These are phyloP conservation scores for Hysterium pulicare DNA, from an alignment of 2,329 filamentous ascomycete species.

Conservation along the genomic window DNA sequence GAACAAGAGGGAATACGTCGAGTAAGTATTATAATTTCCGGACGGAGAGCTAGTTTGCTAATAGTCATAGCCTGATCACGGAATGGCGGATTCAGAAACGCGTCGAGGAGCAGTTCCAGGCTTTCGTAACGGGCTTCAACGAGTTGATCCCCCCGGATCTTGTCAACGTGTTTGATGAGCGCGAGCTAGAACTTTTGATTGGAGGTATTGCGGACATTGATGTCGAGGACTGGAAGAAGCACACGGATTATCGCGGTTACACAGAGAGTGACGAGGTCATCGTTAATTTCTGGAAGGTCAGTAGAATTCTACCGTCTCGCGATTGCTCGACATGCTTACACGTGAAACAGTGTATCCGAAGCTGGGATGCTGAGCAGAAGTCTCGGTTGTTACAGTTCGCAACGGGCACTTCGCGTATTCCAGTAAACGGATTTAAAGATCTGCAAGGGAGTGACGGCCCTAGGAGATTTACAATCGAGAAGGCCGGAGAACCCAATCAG, in stretches of 20 bases:
- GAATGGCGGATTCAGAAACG: conserved; percentile 99
- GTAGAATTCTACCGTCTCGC: conserved; percentile 7
- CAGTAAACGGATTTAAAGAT: conserved; percentile 99
- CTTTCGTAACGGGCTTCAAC: conserved; percentile 95
- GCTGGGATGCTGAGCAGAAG: conserved; percentile 98
- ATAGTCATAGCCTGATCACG: conserved; percentile 68
- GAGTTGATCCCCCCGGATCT: conserved; percentile 95
- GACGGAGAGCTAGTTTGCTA: conserved; percentile 10
- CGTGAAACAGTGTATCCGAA: conserved; percentile 66
- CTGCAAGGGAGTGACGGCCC: conserved; percentile 95
- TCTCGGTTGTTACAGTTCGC: conserved; percentile 94
- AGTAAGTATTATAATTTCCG: conserved; percentile 51
- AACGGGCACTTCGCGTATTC: conserved; percentile 94
- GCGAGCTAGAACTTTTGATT: conserved; percentile 92
- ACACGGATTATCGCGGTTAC: conserved; percentile 98
- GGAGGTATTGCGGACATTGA: conserved; percentile 99
- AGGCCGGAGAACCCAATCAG: conserved; percentile 86
- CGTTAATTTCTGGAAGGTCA: conserved; percentile 92
- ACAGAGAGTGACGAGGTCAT: conserved; percentile 97
- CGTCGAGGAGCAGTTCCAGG: conserved; percentile 96
- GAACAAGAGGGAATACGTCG: conserved; percentile 98
- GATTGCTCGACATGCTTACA: conserved; percentile 16
- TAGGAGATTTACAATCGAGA: conserved; percentile 94
- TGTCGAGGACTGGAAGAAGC: conserved; percentile 99
- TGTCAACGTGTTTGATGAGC: conserved; percentile 97